Conservation (phyloP, 179 eudicot species). For the Gypsophila paniculata region DNA sequence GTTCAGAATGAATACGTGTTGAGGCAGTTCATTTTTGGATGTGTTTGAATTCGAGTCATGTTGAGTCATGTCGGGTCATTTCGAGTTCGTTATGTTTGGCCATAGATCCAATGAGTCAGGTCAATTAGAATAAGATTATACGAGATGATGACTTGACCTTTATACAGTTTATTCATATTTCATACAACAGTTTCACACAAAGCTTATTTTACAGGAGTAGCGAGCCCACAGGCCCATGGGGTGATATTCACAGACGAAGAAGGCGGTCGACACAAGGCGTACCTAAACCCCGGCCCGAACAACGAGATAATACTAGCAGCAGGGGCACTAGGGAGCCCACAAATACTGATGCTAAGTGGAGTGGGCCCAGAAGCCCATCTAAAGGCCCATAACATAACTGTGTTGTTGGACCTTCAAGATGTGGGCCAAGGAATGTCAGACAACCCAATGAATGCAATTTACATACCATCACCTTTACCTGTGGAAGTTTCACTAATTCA, state of each 20-base stretch:
- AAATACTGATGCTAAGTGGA: slow-evolving; percentile 79
- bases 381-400: slow-evolving; percentile 54
- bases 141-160: too few species aligned
- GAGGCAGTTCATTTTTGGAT: too few species aligned
- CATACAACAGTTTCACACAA: too few species aligned
- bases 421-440: slow-evolving; percentile 88
- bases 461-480: slow-evolving; percentile 70
- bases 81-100: too few species aligned
- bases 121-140: too few species aligned
- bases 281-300: slow-evolving; percentile 43
- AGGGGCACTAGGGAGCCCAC: slow-evolving; percentile 92
- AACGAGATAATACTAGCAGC: slow-evolving; percentile 71
- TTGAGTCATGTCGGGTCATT: too few species aligned
- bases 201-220: slow-evolving; percentile 44
- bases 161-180: too few species aligned
- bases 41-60: too few species aligned
- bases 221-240: slow-evolving; percentile 63
- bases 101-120: too few species aligned
- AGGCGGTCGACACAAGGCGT: slow-evolving; percentile 65
- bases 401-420: slow-evolving; percentile 56
- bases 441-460: slow-evolving; percentile 87
- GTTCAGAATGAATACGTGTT: too few species aligned
- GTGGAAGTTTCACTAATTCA: slow-evolving; percentile 79
- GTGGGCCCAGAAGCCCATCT: slow-evolving; percentile 67
- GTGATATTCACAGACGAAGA: slow-evolving; percentile 58